Percentiles rank a stretch among this genome's conserved stretches.
phyloP scores from a whole-genome alignment of 1,139 yeast species.

The Kodamaea derodonti region DNA sequence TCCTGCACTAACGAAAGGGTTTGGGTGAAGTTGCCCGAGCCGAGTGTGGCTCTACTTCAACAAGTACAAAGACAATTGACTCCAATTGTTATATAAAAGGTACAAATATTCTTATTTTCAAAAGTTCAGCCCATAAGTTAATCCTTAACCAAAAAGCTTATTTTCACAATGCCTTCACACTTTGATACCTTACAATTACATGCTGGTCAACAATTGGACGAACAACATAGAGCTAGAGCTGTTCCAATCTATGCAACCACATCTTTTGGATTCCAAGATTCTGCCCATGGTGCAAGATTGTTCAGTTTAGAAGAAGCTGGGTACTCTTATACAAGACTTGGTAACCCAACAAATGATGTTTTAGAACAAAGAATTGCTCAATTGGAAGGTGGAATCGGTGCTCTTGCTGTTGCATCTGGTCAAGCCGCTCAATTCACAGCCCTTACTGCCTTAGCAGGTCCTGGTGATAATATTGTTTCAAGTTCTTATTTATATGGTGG shows the following conservation, averaged over 20 bases:
- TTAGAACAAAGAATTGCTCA: constrained; percentile 92
- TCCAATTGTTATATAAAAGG: no score
- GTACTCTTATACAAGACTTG: constrained; percentile 81
- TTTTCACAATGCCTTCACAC: constrained; percentile 54
- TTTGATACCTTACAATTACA: constrained; percentile 92
- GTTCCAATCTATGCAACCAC: constrained; percentile 88
- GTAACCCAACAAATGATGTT: constrained; percentile 89
- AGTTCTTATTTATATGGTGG: constrained; percentile 94
- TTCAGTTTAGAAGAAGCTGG: constrained; percentile 84
- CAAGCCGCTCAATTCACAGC: constrained; percentile 94
- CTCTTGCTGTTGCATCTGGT: constrained; percentile 88
- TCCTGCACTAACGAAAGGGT: no score
- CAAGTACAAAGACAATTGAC: no score
- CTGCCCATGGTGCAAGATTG: constrained; percentile 87
- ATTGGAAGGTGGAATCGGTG: constrained; percentile 88
- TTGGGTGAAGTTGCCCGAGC: no score
- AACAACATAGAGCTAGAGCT: constrained; percentile 72
- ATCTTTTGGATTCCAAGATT: constrained; percentile 81
- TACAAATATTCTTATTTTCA: no score
- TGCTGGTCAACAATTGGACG: constrained; percentile 69
- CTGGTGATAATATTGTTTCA: constrained; percentile 86
- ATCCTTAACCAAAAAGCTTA: no score
- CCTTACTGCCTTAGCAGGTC: constrained; percentile 75
- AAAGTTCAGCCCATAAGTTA: no score
- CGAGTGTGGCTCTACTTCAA: no score